These are phyloP conservation scores for Ogataea naganishii DNA, from an alignment of 805 yeast species.

Conservation along the genomic window DNA sequence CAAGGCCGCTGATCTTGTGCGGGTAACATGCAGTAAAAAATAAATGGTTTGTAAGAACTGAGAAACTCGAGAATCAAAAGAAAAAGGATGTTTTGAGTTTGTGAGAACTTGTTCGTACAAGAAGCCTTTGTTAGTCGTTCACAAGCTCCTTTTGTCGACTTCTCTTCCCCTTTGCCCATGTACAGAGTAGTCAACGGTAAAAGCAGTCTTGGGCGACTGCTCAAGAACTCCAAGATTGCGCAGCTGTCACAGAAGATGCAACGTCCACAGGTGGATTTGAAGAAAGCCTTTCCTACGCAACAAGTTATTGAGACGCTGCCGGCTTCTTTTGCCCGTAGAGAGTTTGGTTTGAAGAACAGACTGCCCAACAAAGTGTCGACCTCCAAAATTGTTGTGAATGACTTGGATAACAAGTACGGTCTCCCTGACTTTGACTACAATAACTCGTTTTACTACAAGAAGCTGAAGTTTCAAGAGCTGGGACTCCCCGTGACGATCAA, in stretches of 20 bases:
- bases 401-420: slow-evolving; percentile 57
- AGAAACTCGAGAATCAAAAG: too few relatives aligned
- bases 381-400: slow-evolving; percentile 53
- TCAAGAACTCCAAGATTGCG: slow-evolving; percentile 23
- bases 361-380: slow-evolving; percentile 55
- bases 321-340: slow-evolving; percentile 53
- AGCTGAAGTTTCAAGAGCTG: slow-evolving; percentile 60
- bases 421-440: slow-evolving; percentile 65
- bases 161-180: too few relatives aligned
- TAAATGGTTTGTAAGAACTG: too few relatives aligned
- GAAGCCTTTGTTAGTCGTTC: too few relatives aligned
- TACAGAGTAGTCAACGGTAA: too few relatives aligned
- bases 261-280: slow-evolving; percentile 14
- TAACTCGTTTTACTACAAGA: slow-evolving; percentile 50
- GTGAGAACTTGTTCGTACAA: too few relatives aligned
- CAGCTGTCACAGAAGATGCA: slow-evolving; percentile 24
- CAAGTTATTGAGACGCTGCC: slow-evolving; percentile 67
- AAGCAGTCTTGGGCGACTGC: slow-evolving; percentile 18
- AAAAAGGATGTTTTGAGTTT: too few relatives aligned
- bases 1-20: too few relatives aligned
- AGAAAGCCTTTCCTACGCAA: slow-evolving; percentile 47
- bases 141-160: too few relatives aligned
- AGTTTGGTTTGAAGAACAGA: slow-evolving; percentile 68
- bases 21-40: too few relatives aligned
- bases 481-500: slow-evolving; percentile 47